Base-by-base conservation (phyloP, 2,329 filamentous ascomycete species). In the Arthrobotrys sphaeroides region DNA sequence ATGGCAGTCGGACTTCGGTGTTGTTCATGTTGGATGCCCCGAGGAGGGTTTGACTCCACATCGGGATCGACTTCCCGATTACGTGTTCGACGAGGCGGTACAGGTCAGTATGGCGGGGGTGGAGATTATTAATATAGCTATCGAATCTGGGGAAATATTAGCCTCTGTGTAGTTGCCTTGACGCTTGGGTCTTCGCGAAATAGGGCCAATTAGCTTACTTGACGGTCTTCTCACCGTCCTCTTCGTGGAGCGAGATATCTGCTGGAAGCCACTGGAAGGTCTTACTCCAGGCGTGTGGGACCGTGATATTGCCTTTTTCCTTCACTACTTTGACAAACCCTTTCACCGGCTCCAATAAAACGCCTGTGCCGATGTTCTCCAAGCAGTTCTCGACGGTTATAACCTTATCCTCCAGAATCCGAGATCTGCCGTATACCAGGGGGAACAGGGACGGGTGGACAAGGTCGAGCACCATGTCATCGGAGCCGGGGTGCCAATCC, bases 361-460 rank as follows among this genome's bases (percentile, higher is more conserved):
- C 7, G 1, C 49, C 49, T 6, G 20, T 59, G 3, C 49, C 51
- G 18, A 53, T 51, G 18, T 9, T 59, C 51, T 68, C 49, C 26
- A 57, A 20, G 12, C 49, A 67, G 9, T 62, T 70, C 1, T 64
- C 66, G 5, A 64, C 10, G 6, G 77, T 73, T 22, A 81, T 60
- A 5, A 78, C 36, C 47, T 73, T 66, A 33, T 75, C 70, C 43
- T 73, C 59, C 26, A 77, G 51, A 33, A 73, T 61, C 36, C 62
- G 28, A 18, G 73, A 77, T 22, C 28, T 24, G 0, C 86, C 87
- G 77, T 87, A 88, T 0, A 87, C 79, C 0, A 91, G 80, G 0
- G 89, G 88, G 77, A 85, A 91, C 7, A 90, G 82, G 0, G 88
- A 90, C 0, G 89, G 88, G 77, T 91, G 85, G 3, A 91, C 84